Percentiles rank a stretch among this genome's conserved stretches.
phyloP scores from a whole-genome alignment of 257 asterid genomes.

The Fraxinus anomala region DNA sequence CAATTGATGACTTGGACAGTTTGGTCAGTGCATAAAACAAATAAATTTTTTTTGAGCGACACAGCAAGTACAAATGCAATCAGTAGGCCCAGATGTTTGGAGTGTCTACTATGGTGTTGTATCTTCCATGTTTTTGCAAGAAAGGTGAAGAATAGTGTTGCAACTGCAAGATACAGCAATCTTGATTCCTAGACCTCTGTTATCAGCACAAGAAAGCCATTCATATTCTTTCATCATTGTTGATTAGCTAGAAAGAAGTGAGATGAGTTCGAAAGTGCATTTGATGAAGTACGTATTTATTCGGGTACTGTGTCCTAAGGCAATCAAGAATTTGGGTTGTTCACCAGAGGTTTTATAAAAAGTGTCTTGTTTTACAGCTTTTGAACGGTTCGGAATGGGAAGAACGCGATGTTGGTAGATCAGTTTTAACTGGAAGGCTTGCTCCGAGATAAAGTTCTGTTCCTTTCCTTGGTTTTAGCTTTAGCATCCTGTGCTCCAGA shows the following conservation, averaged over 20 bases:
- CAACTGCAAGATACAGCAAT: slow-evolving; percentile 21
- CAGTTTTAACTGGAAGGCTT: neutral
- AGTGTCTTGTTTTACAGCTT: neutral
- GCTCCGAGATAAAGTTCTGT: neutral
- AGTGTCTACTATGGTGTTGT: neutral
- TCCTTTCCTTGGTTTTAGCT: neutral
- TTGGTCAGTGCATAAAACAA: neutral
- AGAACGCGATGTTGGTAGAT: neutral
- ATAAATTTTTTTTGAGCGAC: neutral
- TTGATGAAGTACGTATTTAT: neutral
- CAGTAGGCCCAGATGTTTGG: neutral
- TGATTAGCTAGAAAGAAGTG: neutral
- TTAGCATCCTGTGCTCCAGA: neutral
- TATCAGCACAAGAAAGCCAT: slow-evolving; percentile 11
- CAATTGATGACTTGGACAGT: slow-evolving; percentile 5
- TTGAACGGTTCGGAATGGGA: neutral
- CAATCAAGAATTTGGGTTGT: neutral
- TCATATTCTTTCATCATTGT: neutral
- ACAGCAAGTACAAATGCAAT: slow-evolving; percentile 17
- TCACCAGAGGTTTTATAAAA: neutral
- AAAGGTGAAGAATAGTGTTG: slow-evolving; percentile 7
- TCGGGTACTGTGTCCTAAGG: neutral
- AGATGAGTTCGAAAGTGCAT: neutral
- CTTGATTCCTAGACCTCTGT: slow-evolving; percentile 18
- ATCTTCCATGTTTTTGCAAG: slow-evolving; percentile 24